These are phyloP conservation scores for Vanderwaltozyma yarrowii DNA, from an alignment of 805 yeast genomes.

Conservation along the genomic window DNA sequence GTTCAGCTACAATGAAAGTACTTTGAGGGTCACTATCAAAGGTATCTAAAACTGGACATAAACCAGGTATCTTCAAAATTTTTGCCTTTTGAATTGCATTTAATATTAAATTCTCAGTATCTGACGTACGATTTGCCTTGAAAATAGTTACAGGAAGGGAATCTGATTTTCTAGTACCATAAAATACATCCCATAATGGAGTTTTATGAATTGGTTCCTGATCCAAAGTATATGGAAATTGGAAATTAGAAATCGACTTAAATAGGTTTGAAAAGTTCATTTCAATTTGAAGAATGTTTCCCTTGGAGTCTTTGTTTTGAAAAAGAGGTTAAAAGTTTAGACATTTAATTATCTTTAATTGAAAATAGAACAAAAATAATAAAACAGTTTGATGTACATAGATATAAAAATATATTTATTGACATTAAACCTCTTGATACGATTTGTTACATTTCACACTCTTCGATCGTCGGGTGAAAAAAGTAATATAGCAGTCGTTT, in stretches of 20 bases:
- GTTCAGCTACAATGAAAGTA: constrained; percentile 21
- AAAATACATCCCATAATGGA: constrained; percentile 20
- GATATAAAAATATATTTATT: too few species aligned
- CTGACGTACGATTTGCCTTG: constrained; percentile 11
- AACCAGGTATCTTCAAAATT: constrained; percentile 25
- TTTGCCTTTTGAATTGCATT: constrained; percentile 21
- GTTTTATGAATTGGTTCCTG: constrained; percentile 15
- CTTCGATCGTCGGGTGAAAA: too few species aligned
- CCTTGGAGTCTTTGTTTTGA: not conserved
- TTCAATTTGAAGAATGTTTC: not conserved
- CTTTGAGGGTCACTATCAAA: constrained; percentile 20
- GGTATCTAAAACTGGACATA: constrained; percentile 21
- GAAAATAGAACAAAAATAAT: too few species aligned
- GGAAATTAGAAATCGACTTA: constrained; percentile 25
- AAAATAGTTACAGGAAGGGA: constrained; percentile 23
- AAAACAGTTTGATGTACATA: too few species aligned
- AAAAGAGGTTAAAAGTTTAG: too few species aligned
- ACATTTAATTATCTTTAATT: too few species aligned
- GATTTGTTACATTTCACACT: too few species aligned
- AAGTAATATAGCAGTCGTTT: too few species aligned
- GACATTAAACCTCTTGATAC: too few species aligned
- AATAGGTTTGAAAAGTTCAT: constrained; percentile 26
- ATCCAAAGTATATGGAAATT: constrained; percentile 24
- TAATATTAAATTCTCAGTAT: constrained; percentile 10
- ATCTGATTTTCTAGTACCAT: constrained; percentile 22